Evolutionary conservation across 768 basidiomycete genomes (phyloP).

Genomic region (Daedalea quercina): DNA sequence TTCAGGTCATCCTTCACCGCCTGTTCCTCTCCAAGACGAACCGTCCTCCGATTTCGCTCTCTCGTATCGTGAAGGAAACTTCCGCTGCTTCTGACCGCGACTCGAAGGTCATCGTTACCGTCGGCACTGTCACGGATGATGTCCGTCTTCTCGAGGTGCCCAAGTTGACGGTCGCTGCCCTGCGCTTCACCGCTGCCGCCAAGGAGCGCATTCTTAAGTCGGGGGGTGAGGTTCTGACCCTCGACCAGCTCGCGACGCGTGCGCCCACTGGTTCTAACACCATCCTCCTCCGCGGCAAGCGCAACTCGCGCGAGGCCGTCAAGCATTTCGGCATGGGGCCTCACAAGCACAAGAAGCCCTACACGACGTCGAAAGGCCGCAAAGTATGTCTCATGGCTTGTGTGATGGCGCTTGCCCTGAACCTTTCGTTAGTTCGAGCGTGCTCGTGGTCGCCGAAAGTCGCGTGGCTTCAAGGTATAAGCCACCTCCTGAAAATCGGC

Average conservation of each 20-base stretch:
- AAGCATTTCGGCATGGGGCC: constrained; percentile 99
- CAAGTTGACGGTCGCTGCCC: constrained; percentile 89
- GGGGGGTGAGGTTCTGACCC: constrained; percentile 90
- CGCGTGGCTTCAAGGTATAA: constrained; percentile 95
- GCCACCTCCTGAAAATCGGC: constrained; percentile 26
- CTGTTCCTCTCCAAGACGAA: constrained; percentile 97
- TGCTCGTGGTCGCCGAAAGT: constrained; percentile 98
- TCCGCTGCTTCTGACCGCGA: constrained; percentile 52
- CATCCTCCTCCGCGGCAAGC: constrained; percentile 85
- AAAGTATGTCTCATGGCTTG: constrained; percentile 45
- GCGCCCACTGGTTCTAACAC: constrained; percentile 96
- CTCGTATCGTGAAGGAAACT: constrained; percentile 85
- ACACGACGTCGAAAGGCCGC: constrained; percentile 93
- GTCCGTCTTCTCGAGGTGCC: constrained; percentile 80
- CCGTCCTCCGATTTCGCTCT: constrained; percentile 94
- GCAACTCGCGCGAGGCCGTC: constrained; percentile 89
- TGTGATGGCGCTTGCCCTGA: not conserved
- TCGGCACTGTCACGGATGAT: constrained; percentile 95
- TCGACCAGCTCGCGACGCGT: constrained; percentile 94
- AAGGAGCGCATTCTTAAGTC: constrained; percentile 93
- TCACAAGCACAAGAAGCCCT: constrained; percentile 98
- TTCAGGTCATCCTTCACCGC: constrained; percentile 85
- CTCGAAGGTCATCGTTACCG: constrained; percentile 82
- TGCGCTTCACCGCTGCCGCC: constrained; percentile 89
- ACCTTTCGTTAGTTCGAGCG: constrained; percentile 70